Percentiles rank a stretch among this genome's conserved stretches.
phyloP scores from a whole-genome alignment of 2,329 filamentous ascomycete species.

The Orbilia javanica region DNA sequence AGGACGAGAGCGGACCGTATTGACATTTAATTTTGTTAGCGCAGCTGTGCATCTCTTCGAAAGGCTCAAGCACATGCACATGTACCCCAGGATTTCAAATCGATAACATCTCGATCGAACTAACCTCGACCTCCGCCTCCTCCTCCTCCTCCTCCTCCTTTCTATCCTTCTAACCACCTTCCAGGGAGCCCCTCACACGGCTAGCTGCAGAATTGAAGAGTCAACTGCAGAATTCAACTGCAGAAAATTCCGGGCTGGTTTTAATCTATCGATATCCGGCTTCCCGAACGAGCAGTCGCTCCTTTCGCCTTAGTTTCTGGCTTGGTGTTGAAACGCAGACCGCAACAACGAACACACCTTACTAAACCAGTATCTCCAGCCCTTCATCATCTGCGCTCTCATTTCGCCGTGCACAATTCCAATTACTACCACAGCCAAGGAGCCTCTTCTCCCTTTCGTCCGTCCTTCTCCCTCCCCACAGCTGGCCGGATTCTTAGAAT shows the following conservation, averaged over 20 bases:
- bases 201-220: conserved; percentile 38
- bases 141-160: too few relatives aligned
- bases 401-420: neutral
- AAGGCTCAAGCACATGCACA: neutral
- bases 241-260: conserved; percentile 3
- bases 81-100: conserved; percentile 29
- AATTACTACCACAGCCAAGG: too few relatives aligned
- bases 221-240: neutral
- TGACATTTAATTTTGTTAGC: conserved; percentile 15
- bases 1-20: conserved; percentile 12
- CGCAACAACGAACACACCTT: conserved; percentile 43
- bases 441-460: conserved; percentile 9
- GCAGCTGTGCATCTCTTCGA: too few relatives aligned
- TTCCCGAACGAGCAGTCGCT: conserved; percentile 28
- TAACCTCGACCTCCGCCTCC: neutral
- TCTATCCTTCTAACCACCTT: conserved; percentile 13
- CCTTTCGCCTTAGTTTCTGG: conserved; percentile 26
- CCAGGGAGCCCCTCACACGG: conserved; percentile 21
- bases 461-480: neutral
- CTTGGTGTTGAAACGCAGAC: conserved; percentile 30
- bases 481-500: conserved; percentile 13
- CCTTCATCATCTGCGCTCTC: conserved; percentile 46
- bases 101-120: conserved; percentile 26
- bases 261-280: conserved; percentile 12
- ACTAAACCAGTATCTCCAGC: conserved; percentile 55